phyloP scores from a whole-genome alignment of 805 yeast species.

The Yarrowia sp. region DNA sequence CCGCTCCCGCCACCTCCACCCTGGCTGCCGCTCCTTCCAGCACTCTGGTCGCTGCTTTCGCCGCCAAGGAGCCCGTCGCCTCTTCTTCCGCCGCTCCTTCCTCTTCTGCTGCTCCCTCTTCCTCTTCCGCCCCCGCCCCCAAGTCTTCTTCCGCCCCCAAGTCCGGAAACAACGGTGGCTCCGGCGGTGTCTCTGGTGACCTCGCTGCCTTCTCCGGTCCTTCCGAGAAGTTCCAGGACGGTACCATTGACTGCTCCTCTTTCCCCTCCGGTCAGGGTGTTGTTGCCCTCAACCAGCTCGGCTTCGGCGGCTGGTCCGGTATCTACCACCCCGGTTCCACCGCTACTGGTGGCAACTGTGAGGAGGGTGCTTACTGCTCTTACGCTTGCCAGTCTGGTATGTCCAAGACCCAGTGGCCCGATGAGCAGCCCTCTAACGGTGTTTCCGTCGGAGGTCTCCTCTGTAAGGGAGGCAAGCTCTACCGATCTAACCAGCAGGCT shows the following conservation, averaged over 20 bases:
- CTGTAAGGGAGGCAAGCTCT: slow-evolving; percentile 80
- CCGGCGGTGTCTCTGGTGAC: slow-evolving; percentile 50
- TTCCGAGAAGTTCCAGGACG: slow-evolving; percentile 64
- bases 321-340: slow-evolving; percentile 53
- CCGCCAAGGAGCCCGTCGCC: slow-evolving; percentile 32
- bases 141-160: slow-evolving; percentile 39
- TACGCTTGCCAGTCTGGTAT: slow-evolving; percentile 98
- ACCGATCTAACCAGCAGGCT: slow-evolving; percentile 69
- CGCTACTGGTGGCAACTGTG: slow-evolving; percentile 62
- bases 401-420: slow-evolving; percentile 99
- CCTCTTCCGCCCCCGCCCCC: slow-evolving; percentile 40
- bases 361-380: slow-evolving; percentile 91
- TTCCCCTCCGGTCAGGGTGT: slow-evolving; percentile 88
- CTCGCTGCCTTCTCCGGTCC: slow-evolving; percentile 59
- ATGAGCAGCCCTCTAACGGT: slow-evolving; percentile 81
- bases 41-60: slow-evolving; percentile 35
- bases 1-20: slow-evolving; percentile 36
- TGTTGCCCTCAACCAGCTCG: slow-evolving; percentile 65
- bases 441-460: slow-evolving; percentile 89
- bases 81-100: slow-evolving; percentile 33
- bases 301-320: slow-evolving; percentile 83
- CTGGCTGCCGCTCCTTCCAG: slow-evolving; percentile 38
- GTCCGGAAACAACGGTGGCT: slow-evolving; percentile 31
- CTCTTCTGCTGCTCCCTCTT: slow-evolving; percentile 37
- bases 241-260: slow-evolving; percentile 59